Evolutionary conservation across 2,329 filamentous ascomycete genomes (phyloP), one percentile per base, ranked within the genome.

Genomic region (Erysiphe pulchra): DNA sequence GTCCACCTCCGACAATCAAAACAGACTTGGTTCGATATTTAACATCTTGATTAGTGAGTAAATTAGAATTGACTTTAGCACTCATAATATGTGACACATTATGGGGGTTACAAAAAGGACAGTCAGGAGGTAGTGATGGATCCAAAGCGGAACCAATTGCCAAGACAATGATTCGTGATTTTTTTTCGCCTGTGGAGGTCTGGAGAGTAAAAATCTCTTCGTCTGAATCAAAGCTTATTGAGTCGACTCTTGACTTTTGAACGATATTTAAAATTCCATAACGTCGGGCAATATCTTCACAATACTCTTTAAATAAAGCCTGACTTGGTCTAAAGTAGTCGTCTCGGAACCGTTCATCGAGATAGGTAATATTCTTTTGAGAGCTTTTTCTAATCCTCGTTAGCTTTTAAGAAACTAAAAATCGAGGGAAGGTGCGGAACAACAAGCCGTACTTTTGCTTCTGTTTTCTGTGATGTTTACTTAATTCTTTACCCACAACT

Each of bases 401-500:
- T 46, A 46, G 14, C 41, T 16, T 18, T 56, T 51, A 16, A 42
- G 13, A 20, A 37, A 2, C 12, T 18, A 28, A 28, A 28, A 28
- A 6, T 8, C 24, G 1, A 13, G 17, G 17, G 14, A 24, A 17
- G 36, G 24, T 40, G 53, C 60, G 10, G 4, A 13, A 40, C 20
- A 60, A 49, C 66, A 65, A 65, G 66, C 56, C 62, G 62, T 45
- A 57, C 51, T 53, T 60, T 48, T 61, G 53, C 50, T 60, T 62
- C 58, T 74, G 72, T 65, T 83, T 84, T 63, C 77, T 78, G 47
- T 72, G 69, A 58, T 87, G 79, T 61, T 87, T 87, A 62, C 79
- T 85, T 47, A 85, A 59, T 54, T 85, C 80, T 54, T 79, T 83
- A 0, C 82, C 81, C 0, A 85, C 80, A 50, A 80, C 84, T 2